Evolutionary conservation across 1,284 basidiomycete species (phyloP).

Genomic region (Heliocybe sulcata): DNA sequence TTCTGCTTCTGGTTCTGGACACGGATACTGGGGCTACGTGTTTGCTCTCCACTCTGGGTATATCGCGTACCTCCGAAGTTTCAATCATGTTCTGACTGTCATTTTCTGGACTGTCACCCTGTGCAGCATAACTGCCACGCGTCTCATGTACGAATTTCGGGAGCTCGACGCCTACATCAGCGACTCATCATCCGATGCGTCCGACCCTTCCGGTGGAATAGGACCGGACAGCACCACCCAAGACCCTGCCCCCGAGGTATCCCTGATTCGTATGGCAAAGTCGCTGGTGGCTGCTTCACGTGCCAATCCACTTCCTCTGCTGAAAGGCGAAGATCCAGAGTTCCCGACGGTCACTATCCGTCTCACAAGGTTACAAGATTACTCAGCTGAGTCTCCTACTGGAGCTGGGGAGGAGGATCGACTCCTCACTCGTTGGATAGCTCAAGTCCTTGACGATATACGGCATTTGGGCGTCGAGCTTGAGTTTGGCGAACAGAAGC

Average conservation of each 20-base stretch:
- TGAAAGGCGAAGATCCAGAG: not conserved
- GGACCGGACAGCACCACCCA: not conserved
- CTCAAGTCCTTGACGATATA: slow-evolving; percentile 48
- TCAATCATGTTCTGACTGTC: not conserved
- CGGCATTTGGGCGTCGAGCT: slow-evolving; percentile 58
- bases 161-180: not conserved
- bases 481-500: slow-evolving; percentile 54
- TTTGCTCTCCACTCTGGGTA: too few species aligned
- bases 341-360: slow-evolving; percentile 49
- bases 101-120: not conserved
- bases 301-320: not conserved
- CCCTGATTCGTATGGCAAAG: not conserved
- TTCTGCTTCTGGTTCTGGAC: too few species aligned
- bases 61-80: too few species aligned
- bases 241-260: not conserved
- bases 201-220: not conserved
- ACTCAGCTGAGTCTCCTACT: not conserved
- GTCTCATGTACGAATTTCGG: not conserved
- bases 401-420: not conserved
- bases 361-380: slow-evolving; percentile 54
- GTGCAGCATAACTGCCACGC: not conserved
- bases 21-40: not conserved
- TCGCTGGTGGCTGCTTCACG: slow-evolving; percentile 2
- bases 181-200: not conserved
- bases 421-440: slow-evolving; percentile 39